phyloP scores from a whole-genome alignment of 306 rosid genomes.

The Prunus armeniaca region DNA sequence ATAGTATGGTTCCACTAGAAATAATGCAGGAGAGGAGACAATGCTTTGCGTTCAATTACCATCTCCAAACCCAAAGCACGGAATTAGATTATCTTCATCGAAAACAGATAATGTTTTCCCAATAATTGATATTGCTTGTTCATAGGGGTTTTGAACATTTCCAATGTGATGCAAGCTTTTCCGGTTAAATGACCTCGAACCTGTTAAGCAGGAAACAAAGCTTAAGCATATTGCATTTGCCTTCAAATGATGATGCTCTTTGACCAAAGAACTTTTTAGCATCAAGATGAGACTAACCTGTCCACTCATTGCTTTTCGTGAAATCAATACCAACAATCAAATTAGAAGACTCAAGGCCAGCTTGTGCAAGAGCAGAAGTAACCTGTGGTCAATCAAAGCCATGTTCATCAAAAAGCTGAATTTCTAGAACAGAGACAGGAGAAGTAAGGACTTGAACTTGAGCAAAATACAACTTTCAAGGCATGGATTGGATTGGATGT shows the following conservation, averaged over 20 bases:
- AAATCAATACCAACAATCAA: slow-evolving; percentile 91
- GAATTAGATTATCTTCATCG: slow-evolving; percentile 87
- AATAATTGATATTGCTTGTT: slow-evolving; percentile 83
- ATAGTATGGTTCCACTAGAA: not conserved
- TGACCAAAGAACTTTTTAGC: slow-evolving; percentile 12
- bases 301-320: slow-evolving; percentile 96
- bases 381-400: slow-evolving; percentile 46
- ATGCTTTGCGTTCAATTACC: slow-evolving; percentile 42
- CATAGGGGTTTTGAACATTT: slow-evolving; percentile 63
- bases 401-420: no score
- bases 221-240: slow-evolving; percentile 9
- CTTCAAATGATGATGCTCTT: not conserved
- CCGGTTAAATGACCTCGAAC: slow-evolving; percentile 75
- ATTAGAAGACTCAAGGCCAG: slow-evolving; percentile 92
- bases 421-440: no score
- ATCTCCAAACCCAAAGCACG: slow-evolving; percentile 92
- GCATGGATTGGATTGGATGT: no score
- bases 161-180: slow-evolving; percentile 83
- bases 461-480: no score
- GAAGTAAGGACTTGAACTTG: no score
- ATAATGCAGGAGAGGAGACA: not conserved
- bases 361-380: slow-evolving; percentile 70
- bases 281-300: slow-evolving; percentile 53
- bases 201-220: slow-evolving; percentile 26
- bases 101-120: slow-evolving; percentile 69